A percentile compares a stretch with the other conserved stretches of the same genome.
These are phyloP conservation scores for Lasiosphaeris hirsuta DNA, from an alignment of 495 filamentous ascomycete species.

Conservation along the genomic window DNA sequence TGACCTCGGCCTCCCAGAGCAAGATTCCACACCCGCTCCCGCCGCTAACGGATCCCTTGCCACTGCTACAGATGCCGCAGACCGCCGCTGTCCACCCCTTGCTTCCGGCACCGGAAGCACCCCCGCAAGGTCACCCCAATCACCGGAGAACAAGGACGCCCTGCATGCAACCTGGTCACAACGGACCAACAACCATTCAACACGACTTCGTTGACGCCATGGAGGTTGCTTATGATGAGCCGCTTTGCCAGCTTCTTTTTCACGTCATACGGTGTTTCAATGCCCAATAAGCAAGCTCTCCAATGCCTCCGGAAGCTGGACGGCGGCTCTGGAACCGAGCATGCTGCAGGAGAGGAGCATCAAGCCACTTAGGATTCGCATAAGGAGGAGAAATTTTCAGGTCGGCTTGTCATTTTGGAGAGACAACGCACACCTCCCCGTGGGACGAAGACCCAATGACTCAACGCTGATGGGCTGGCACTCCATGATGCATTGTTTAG, in stretches of 20 bases:
- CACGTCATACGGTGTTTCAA: not conserved
- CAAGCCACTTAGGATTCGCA: too few species aligned
- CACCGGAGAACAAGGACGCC: not conserved
- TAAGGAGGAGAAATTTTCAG: too few species aligned
- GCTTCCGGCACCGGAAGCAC: conserved; percentile 8
- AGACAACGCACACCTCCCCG: too few species aligned
- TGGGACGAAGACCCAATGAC: too few species aligned
- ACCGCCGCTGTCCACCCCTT: not conserved
- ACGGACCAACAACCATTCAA: not conserved
- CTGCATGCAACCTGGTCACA: conserved; percentile 5
- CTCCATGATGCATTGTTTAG: too few species aligned
- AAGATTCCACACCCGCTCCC: not conserved
- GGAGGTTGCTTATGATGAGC: not conserved
- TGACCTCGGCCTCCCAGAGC: not conserved
- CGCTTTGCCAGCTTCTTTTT: not conserved
- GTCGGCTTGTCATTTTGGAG: too few species aligned
- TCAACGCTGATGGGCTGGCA: too few species aligned
- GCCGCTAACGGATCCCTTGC: conserved; percentile 7
- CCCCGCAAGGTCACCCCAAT: conserved; percentile 6
- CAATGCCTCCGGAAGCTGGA: too few species aligned
- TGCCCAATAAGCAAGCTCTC: not conserved
- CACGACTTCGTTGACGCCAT: conserved; percentile 6
- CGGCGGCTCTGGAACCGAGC: too few species aligned
- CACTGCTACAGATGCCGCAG: not conserved
- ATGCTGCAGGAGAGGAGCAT: too few species aligned